Base-by-base conservation (phyloP, 2,329 filamentous ascomycete genomes). In the Epichloe gansuensis region DNA sequence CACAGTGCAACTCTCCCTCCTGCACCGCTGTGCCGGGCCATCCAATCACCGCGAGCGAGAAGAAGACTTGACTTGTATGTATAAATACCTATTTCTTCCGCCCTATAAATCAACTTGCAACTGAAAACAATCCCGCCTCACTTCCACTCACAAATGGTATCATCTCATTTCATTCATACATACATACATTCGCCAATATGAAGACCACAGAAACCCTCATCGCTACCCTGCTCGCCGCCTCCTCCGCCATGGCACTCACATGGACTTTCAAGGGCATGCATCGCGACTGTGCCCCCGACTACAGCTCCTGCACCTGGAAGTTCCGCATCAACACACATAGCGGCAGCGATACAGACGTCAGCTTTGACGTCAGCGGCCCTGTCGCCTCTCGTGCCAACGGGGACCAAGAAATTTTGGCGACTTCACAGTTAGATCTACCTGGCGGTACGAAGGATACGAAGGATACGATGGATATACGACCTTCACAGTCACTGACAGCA, bases 401-500 rank as follows among this genome's bases (percentile, higher is more conserved):
- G 71, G 69, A 17, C 67, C 71, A 44, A 55, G 61, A 53, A 66
- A 59, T 47, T 80, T 75, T 67, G 76, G 75, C 43, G 60, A 60
- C 54, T 81, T 69, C 68, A 74, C 69, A 55, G 59, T 81, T 61
- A 21, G 2, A 21, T 2, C 17, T 2, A 21, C 17, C 17, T 21
- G 17, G 17, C 17, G 17, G 17, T 21, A 21, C 17, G 17, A 21
- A 21, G 17, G 17, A 21, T 21, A 21, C 17, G 17, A 21, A 21
- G 17, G 17, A 21, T 21, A 2, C 17, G 17, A 21, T 21, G 17
- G 17, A 21, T 21, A 21, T 21, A 21, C 17, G 75, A 77, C 74
- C n/a, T 64, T 80, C 25, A 68, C 72, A 21, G 71, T 80, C 52
- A 69, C 73, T 46, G 67, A 77, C 63, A 64, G 67, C 56, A 55